Evolutionary conservation across 176 grass and related monocot genomes (phyloP), one percentile per base, ranked within the genome.

Genomic region (Carex pumila): DNA sequence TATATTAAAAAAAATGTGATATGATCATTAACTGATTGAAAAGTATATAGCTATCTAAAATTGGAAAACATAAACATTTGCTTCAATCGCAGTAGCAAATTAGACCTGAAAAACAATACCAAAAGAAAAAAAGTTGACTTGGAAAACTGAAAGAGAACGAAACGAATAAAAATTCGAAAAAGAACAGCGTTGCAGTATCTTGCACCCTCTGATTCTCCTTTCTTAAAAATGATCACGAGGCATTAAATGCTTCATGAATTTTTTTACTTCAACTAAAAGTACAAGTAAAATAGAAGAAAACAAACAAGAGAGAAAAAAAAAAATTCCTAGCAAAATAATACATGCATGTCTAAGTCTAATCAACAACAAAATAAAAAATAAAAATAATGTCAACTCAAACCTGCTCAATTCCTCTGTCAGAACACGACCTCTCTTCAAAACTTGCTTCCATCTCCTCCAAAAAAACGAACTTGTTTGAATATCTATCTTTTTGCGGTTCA

Each of bases 401-500:
- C 96, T 99, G 91, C 71, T 93, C 89, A 4, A 88, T 82, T 79
- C 85, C 89, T 92, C 87, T 89, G 39, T 83, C 66, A 19, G 80
- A 88, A 25, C 83, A 81, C 65, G 74, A 86, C 86, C 88, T 93
- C 86, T 84, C 85, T 68, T 92, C 88, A 61, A 90, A 87, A 80
- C 36, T 88, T 12, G 88, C 87, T 78, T 87, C 91, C 96, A 99
- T 99, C 84, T 81, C 87, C 70, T 29, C 68, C 17, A 79, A 49
- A 18, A 66, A 66, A 85, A 85, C 6, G 25, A 70, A 70, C 72
- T 67, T 56, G 60, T 47, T 36, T 76, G 52, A 78, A 71, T 76
- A 56, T 84, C 25, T 21, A 54, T n/a, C 53, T 85, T 84, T 79
- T 82, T 83, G 60, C 85, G 84, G 72, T 84, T 80, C 81, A 79